Percentiles rank a stretch among this genome's conserved stretches.
Conservation (phyloP, 768 basidiomycete species). For the Tulasnella sp. region DNA sequence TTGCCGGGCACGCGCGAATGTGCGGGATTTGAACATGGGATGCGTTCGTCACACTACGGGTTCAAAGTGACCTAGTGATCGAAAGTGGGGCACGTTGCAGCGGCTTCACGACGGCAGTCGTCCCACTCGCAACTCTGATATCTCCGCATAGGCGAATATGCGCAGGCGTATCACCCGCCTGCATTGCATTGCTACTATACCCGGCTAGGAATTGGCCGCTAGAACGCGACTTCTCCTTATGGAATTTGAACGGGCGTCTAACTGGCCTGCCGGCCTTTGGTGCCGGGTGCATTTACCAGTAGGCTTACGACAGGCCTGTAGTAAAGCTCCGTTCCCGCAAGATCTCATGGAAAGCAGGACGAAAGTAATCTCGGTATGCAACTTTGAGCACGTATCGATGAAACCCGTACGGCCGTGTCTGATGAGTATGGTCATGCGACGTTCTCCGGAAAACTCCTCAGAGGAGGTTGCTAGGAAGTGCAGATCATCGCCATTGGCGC, state of each 20-base stretch:
- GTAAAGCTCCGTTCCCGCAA: too few species aligned
- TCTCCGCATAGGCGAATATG: not conserved
- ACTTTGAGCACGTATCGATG: too few species aligned
- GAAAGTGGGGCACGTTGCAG: conserved; percentile 1
- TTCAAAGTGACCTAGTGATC: not conserved
- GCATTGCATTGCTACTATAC: not conserved
- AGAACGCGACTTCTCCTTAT: not conserved
- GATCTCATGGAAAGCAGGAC: too few species aligned
- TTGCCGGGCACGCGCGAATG: too few species aligned
- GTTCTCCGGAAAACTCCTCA: too few species aligned
- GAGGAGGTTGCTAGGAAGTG: too few species aligned
- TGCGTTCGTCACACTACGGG: not conserved
- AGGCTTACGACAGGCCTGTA: too few species aligned
- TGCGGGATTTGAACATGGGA: not conserved
- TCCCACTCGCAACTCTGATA: conserved; percentile 1
- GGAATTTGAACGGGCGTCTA: conserved; percentile 5
- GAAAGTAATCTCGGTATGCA: too few species aligned
- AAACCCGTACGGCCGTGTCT: too few species aligned
- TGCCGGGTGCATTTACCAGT: too few species aligned
- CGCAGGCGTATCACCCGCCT: not conserved
- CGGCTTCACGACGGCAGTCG: not conserved
- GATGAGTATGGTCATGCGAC: too few species aligned
- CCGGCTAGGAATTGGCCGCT: not conserved
- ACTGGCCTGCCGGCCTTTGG: not conserved
- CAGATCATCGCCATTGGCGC: too few species aligned